Conservation (phyloP, 2,329 filamentous ascomycete species). For the Fusarium torulosum region DNA sequence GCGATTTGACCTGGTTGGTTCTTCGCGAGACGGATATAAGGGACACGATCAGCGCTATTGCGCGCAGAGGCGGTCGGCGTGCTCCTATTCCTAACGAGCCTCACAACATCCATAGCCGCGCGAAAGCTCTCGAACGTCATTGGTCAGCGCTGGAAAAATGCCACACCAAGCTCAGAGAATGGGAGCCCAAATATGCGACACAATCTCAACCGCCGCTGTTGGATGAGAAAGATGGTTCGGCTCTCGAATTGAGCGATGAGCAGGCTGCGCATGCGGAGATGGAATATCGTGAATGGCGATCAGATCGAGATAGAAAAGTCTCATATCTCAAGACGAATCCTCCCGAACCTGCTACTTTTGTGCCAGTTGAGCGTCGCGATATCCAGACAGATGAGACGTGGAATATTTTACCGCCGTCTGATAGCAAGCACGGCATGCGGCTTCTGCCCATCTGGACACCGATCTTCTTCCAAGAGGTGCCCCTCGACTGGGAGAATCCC, state of each 20-base stretch:
- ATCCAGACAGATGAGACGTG: slow-evolving; percentile 24
- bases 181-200: slow-evolving; percentile 24
- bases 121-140: slow-evolving; percentile 18
- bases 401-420: slow-evolving; percentile 5
- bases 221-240: background rate
- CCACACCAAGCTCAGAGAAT: slow-evolving; percentile 29
- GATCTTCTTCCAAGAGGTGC: slow-evolving; percentile 21
- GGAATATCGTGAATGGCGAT: slow-evolving; percentile 27
- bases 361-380: slow-evolving; percentile 13
- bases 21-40: slow-evolving; percentile 22
- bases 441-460: slow-evolving; percentile 24
- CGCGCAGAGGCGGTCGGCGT: slow-evolving; percentile 11
- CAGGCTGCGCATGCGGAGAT: slow-evolving; percentile 19
- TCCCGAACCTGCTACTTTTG: slow-evolving; percentile 7
- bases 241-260: slow-evolving; percentile 20
- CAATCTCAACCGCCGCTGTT: slow-evolving; percentile 7
- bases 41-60: slow-evolving; percentile 27
- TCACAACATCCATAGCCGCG: slow-evolving; percentile 15
- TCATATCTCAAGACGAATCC: slow-evolving; percentile 12
- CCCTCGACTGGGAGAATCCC: slow-evolving; percentile 13
- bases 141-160: slow-evolving; percentile 37
- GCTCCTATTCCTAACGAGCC: slow-evolving; percentile 28
- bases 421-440: background rate
- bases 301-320: slow-evolving; percentile 23
- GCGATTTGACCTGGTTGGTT: slow-evolving; percentile 27